Evolutionary conservation across 176 grass and related monocot species (phyloP).

Genomic region (Puccinellia tenuiflora): DNA sequence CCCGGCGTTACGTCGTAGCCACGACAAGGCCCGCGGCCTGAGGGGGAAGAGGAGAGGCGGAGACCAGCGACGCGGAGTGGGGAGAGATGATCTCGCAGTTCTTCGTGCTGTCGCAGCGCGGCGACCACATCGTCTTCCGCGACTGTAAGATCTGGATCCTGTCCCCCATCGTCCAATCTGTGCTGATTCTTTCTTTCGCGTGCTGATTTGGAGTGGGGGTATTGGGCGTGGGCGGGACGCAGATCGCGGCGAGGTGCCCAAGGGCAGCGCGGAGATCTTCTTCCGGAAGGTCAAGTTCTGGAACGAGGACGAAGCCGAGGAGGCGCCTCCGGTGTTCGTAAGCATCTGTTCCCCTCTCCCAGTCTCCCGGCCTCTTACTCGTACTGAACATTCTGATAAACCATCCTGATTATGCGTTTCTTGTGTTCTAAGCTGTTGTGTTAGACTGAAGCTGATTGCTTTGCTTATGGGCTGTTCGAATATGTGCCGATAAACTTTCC

Average conservation of each 20-base stretch:
- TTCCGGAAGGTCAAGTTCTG: constrained; percentile 99
- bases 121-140: constrained; percentile 99
- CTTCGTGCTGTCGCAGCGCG: constrained; percentile 97
- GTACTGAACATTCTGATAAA: neutral
- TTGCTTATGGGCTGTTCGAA: neutral
- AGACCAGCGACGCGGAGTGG: neutral
- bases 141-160: constrained; percentile 73
- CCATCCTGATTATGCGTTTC: neutral
- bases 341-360: constrained; percentile 14
- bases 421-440: neutral
- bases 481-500: neutral
- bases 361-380: neutral
- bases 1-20: neutral
- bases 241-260: constrained; percentile 97
- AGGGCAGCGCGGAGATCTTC: constrained; percentile 99
- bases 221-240: neutral
- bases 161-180: constrained; percentile 8
- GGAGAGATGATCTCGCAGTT: constrained; percentile 89
- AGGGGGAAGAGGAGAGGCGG: neutral
- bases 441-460: neutral
- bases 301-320: constrained; percentile 96
- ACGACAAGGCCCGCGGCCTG: neutral
- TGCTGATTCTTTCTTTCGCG: neutral
- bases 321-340: constrained; percentile 98
- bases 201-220: neutral